Evolutionary conservation across 805 yeast genomes (phyloP).

Genomic region (Dipodascus albidus): DNA sequence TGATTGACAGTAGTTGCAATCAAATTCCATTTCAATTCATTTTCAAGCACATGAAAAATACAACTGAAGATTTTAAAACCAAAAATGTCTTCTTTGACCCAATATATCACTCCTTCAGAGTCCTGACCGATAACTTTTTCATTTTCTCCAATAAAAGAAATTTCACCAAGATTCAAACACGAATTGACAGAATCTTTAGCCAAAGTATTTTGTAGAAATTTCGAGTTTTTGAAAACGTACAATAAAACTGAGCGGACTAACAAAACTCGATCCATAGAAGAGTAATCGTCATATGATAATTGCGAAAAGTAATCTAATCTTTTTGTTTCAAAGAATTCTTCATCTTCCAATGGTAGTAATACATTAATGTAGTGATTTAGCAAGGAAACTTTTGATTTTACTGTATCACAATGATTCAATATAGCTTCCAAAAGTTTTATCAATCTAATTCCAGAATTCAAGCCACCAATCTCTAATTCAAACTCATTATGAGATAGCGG

Average conservation of each 20-base stretch:
- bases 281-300: background rate
- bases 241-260: background rate
- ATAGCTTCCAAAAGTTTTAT: too few relatives aligned
- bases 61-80: background rate
- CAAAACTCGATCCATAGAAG: background rate
- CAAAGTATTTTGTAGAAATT: background rate
- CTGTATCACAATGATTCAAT: background rate
- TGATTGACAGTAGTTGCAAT: background rate
- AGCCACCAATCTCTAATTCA: background rate
- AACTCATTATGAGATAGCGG: background rate
- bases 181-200: background rate
- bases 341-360: background rate
- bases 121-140: background rate
- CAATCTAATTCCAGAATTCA: too few relatives aligned
- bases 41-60: background rate
- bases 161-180: background rate
- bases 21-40: background rate
- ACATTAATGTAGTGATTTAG: background rate
- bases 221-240: background rate
- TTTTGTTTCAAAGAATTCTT: background rate
- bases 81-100: background rate
- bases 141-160: background rate
- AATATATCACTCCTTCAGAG: background rate
- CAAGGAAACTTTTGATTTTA: background rate
- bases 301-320: background rate